Base-by-base conservation (phyloP, 306 rosid genomes). In the Prunus armeniaca region DNA sequence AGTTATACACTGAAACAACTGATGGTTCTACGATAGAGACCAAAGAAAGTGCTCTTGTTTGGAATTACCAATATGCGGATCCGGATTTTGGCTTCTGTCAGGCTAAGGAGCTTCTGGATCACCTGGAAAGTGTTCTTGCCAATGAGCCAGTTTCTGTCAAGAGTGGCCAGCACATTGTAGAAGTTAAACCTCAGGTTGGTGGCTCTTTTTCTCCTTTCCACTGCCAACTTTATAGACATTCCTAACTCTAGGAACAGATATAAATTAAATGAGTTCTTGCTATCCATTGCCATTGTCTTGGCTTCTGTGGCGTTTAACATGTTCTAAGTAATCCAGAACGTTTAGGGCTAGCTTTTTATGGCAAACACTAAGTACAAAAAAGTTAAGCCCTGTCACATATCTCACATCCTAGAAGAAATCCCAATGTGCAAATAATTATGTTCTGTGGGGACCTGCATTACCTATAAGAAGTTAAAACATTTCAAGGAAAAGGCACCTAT, bases 161-260 rank as follows among this genome's bases (percentile, higher is more conserved):
- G 80, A 93, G 98, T 69, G 92, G 96, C 55, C 93, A 76, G 76
- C 86, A 80, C 74, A 84, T 89, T 70, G 98, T 93, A 5, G 98
- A 93, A 87, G 98, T 93, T 54, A 93, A 93, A 87, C 98, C 98
- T 73, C 98, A 93, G 98, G 98, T 91, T 66, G 62, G 84, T 69
- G 69, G 24, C 27, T n/a, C 61, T 27, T 12, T 64, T 60, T 49
- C 67, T 12, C 43, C 62, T 30, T 74, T 9, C n/a, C 25, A 9
- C 18, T 72, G 64, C 71, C 63, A 12, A 18, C 65, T 34, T 27
- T 27, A 57, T 19, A 11, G 76, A 13, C 9, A 1, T 28, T 62
- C 11, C 32, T 9, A 13, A 38, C 51, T 62, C 22, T 41, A 12
- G 60, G 28, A 17, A 43, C 46, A 43, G 1, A 18, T 20, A 9